Conservation (phyloP, 2,329 filamentous ascomycete species). For the Pseudogymnoascus sp. region DNA sequence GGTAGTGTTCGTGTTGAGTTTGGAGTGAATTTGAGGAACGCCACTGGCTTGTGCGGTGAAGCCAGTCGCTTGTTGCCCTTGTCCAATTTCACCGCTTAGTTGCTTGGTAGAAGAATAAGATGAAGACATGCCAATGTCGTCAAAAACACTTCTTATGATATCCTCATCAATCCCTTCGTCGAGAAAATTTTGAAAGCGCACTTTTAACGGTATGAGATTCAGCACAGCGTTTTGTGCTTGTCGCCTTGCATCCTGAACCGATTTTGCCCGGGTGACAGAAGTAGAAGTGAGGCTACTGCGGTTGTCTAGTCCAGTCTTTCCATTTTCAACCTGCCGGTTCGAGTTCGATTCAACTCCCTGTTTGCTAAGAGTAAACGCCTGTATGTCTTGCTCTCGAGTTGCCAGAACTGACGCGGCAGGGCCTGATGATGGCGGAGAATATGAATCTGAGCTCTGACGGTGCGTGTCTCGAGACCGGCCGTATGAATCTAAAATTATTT, state of each 20-base stretch:
- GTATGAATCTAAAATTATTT: background rate
- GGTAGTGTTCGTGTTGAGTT: background rate
- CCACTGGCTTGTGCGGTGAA: background rate
- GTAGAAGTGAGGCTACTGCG: background rate
- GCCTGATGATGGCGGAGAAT: background rate
- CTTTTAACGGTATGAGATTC: constrained; percentile 55
- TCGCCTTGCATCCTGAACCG: constrained; percentile 30
- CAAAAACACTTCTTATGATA: constrained; percentile 58
- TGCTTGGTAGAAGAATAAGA: constrained; percentile 12
- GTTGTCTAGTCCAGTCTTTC: background rate
- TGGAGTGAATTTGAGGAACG: constrained; percentile 1
- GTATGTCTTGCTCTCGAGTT: background rate
- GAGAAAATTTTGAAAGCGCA: constrained; percentile 66
- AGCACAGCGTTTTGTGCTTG: constrained; percentile 61
- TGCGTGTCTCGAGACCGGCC: background rate
- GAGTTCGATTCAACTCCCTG: background rate
- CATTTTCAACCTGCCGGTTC: background rate
- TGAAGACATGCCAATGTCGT: constrained; percentile 52
- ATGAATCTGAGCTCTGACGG: constrained; percentile 5
- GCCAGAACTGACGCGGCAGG: background rate
- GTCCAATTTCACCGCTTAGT: background rate
- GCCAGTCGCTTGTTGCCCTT: background rate
- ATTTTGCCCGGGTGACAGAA: background rate
- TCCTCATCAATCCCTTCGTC: constrained; percentile 62
- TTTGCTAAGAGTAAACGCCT: background rate